phyloP scores from a whole-genome alignment of 176 grass and related monocot species.

The Aegilops bicornis region DNA sequence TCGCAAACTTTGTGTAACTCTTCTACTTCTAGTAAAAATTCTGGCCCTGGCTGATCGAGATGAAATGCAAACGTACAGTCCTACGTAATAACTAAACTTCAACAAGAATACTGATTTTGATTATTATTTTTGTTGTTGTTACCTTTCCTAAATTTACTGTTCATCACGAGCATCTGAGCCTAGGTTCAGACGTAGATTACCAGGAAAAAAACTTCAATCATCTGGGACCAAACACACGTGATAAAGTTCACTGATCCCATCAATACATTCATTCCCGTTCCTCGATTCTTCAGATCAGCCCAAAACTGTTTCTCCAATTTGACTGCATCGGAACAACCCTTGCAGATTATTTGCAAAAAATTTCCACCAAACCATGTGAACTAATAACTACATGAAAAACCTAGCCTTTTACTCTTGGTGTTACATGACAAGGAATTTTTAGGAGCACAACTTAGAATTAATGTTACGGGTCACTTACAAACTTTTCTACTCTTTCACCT shows the following conservation, averaged over 20 bases:
- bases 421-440: conserved; percentile 5
- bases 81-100: no score
- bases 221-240: not conserved
- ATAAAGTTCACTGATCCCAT: not conserved
- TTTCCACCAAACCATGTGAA: not conserved
- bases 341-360: conserved; percentile 38
- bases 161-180: no score
- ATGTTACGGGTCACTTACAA: not conserved
- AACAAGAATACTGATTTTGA: no score
- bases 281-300: not conserved
- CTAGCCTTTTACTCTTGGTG: not conserved
- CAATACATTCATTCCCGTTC: not conserved
- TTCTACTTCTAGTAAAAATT: no score
- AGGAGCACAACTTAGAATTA: not conserved
- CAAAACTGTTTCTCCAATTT: not conserved
- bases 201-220: no score
- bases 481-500: conserved; percentile 56
- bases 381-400: not conserved
- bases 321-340: not conserved
- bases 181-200: no score
- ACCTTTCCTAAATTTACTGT: no score
- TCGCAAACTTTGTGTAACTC: no score
- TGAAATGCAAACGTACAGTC: no score
- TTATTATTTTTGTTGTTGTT: no score
- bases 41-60: no score